A percentile compares a stretch with the other conserved stretches of the same genome.
phyloP scores from a whole-genome alignment of 441 rosid species.

The Syzygium syzygioides region DNA sequence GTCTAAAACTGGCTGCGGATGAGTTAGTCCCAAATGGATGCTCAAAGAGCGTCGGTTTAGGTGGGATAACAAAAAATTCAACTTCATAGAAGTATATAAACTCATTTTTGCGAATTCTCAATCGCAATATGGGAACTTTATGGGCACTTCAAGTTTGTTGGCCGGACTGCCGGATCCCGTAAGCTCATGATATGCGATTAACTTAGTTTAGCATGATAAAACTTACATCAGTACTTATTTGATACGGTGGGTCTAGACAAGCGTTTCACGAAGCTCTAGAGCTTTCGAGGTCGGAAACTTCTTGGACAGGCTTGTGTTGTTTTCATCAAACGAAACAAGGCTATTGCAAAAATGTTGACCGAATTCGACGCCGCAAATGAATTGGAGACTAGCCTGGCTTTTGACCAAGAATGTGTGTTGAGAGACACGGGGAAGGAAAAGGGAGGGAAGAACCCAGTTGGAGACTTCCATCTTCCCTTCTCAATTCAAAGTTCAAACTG shows the following conservation, averaged over 20 bases:
- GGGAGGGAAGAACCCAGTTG: not conserved
- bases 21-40: not conserved
- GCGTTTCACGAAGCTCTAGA: not conserved
- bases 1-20: fast-evolving
- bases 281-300: not conserved
- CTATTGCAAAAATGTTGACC: not conserved
- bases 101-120: not conserved
- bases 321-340: not conserved
- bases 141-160: not conserved
- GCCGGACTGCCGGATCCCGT: too few species aligned
- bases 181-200: too few species aligned
- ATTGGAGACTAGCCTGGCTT: not conserved
- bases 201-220: not conserved
- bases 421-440: not conserved
- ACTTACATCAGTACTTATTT: not conserved
- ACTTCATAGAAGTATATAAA: not conserved
- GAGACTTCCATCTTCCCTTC: not conserved
- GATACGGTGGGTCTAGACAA: not conserved
- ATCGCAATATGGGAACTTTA: not conserved
- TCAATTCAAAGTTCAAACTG: not conserved
- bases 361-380: not conserved
- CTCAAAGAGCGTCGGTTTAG: fast-evolving
- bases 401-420: not conserved
- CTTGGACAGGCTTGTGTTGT: not conserved
- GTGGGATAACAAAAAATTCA: not conserved